These are phyloP conservation scores for Triticum turgidum DNA, from an alignment of 176 grass and related monocot genomes.

Conservation along the genomic window DNA sequence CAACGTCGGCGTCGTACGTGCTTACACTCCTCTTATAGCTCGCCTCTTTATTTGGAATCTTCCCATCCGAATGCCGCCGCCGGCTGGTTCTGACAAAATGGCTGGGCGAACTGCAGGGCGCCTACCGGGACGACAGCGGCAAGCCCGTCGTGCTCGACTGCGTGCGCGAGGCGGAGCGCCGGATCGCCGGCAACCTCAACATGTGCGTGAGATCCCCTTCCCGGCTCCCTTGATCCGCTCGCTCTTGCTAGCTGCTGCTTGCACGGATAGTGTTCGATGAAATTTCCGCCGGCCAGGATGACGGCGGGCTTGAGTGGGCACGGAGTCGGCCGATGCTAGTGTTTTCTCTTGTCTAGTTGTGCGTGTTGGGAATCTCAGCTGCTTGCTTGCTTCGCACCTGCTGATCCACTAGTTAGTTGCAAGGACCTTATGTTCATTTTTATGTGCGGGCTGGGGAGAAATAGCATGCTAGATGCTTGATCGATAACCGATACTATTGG, in stretches of 20 bases:
- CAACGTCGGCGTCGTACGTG: conserved; percentile 84
- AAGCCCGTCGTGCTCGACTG: conserved; percentile 85
- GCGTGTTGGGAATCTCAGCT: not conserved
- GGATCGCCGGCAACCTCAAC: conserved; percentile 78
- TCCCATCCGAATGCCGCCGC: conserved; percentile 5
- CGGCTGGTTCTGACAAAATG: not conserved
- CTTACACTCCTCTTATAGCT: not conserved
- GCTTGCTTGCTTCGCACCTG: conserved; percentile 16
- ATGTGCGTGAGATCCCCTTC: conserved; percentile 70
- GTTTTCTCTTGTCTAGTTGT: no score
- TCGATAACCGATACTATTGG: not conserved
- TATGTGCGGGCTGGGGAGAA: not conserved
- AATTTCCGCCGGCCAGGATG: not conserved
- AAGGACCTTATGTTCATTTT: not conserved
- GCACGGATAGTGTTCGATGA: not conserved
- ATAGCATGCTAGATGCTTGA: not conserved
- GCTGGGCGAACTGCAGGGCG: conserved; percentile 47
- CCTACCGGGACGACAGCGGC: conserved; percentile 90
- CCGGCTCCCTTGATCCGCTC: not conserved
- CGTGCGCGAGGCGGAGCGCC: conserved; percentile 83
- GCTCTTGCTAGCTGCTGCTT: not conserved
- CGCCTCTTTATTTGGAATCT: not conserved
- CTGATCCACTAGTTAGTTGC: not conserved
- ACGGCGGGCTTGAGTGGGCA: no score
- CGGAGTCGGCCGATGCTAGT: no score